Evolutionary conservation across 2,329 filamentous ascomycete species (phyloP).

Genomic region (Phialocephala subalpina): DNA sequence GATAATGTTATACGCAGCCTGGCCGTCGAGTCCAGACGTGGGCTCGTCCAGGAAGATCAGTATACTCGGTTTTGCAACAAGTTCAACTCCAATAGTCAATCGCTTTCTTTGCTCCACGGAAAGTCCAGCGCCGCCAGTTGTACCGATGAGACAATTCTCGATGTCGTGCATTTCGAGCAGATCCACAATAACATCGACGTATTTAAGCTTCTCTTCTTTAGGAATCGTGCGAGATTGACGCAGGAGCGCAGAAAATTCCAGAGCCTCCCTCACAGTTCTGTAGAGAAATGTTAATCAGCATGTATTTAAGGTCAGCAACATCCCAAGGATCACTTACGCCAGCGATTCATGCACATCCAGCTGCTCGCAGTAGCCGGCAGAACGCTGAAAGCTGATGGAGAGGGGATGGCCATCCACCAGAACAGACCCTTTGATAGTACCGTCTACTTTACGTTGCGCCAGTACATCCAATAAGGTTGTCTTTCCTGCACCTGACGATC

Average conservation of each 20-base stretch:
- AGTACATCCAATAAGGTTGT: conserved; percentile 66
- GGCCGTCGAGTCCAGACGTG: conserved; percentile 67
- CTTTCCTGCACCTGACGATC: conserved; percentile 62
- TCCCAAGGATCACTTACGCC: too few relatives aligned
- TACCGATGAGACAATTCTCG: conserved; percentile 71
- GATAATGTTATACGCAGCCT: conserved; percentile 70
- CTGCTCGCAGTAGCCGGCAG: conserved; percentile 82
- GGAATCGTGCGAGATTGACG: conserved; percentile 82
- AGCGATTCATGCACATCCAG: conserved; percentile 89
- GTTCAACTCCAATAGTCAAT: conserved; percentile 66
- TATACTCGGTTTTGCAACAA: conserved; percentile 63
- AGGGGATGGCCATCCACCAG: conserved; percentile 69
- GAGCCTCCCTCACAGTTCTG: conserved; percentile 90
- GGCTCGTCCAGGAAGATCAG: conserved; percentile 70
- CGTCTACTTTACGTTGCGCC: conserved; percentile 76
- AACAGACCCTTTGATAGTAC: conserved; percentile 87
- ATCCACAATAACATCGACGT: conserved; percentile 78
- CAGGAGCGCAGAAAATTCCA: conserved; percentile 87
- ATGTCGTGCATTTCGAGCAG: conserved; percentile 74
- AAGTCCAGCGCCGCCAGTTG: conserved; percentile 65
- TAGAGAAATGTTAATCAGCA: too few relatives aligned
- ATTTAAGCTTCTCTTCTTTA: conserved; percentile 77
- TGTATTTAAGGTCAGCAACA: too few relatives aligned
- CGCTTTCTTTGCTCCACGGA: conserved; percentile 70
- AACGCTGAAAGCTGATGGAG: conserved; percentile 83